These are phyloP conservation scores for Camellia lanceoleosa DNA, from an alignment of 148 eudicot species.

Conservation along the genomic window DNA sequence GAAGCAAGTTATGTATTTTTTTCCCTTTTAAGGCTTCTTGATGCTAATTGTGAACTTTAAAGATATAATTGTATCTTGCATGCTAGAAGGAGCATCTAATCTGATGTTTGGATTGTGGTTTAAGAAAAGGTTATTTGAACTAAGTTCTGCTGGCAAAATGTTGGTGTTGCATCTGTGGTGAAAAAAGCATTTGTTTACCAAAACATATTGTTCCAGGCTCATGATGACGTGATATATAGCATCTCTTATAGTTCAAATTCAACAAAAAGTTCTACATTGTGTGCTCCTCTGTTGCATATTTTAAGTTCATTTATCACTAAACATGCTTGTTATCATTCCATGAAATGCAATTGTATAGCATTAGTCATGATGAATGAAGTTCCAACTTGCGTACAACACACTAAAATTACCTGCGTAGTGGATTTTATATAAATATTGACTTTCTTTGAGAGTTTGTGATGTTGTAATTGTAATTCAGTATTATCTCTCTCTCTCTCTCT, in stretches of 20 bases:
- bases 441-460: too few relatives aligned
- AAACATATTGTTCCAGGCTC: neutral
- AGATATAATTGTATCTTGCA: neutral
- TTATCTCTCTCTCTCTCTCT: neutral
- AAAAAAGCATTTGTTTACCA: neutral
- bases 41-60: neutral
- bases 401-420: neutral
- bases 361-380: neutral
- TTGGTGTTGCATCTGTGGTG: neutral
- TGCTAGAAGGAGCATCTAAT: neutral
- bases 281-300: neutral
- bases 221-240: neutral
- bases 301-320: too few relatives aligned
- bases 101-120: neutral
- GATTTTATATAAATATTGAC: too few relatives aligned
- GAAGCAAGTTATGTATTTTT: neutral
- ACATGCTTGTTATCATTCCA: too few relatives aligned
- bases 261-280: neutral
- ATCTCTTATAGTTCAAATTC: neutral
- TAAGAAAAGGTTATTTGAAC: neutral
- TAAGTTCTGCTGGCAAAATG: neutral
- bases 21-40: neutral
- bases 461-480: too few relatives aligned
- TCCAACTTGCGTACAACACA: neutral
- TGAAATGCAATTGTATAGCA: neutral